phyloP scores from a whole-genome alignment of 1,284 basidiomycete species.

The Amylostereum chailletii region DNA sequence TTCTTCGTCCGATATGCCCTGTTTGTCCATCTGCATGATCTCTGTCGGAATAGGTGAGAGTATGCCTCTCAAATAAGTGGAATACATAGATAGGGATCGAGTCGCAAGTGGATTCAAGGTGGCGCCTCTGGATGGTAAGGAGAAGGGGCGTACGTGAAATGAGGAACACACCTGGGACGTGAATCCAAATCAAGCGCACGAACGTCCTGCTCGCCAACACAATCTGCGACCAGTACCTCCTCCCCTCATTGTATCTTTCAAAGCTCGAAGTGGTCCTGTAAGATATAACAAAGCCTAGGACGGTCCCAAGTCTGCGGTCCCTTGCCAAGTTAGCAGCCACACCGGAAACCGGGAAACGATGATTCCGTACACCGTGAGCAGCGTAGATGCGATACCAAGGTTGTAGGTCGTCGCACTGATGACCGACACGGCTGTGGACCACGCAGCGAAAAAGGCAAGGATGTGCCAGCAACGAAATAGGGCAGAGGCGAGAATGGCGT shows the following conservation, averaged over 20 bases:
- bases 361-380: slow-evolving; percentile 50
- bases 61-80: not conserved
- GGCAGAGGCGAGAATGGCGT: slow-evolving; percentile 51
- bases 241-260: slow-evolving; percentile 67
- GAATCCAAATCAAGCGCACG: slow-evolving; percentile 54
- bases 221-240: slow-evolving; percentile 62
- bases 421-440: slow-evolving; percentile 46
- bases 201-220: slow-evolving; percentile 50
- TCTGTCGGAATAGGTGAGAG: slow-evolving; percentile 13
- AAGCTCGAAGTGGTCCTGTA: slow-evolving; percentile 70
- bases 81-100: not conserved
- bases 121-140: not conserved
- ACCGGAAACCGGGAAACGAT: not conserved
- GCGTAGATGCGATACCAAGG: slow-evolving; percentile 37
- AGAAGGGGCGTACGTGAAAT: not conserved
- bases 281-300: slow-evolving; percentile 50
- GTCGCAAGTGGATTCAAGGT: not conserved
- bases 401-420: slow-evolving; percentile 39
- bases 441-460: slow-evolving; percentile 50
- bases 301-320: slow-evolving; percentile 43
- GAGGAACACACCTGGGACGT: slow-evolving; percentile 38
- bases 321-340: not conserved
- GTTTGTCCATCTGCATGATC: slow-evolving; percentile 16
- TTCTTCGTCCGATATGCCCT: slow-evolving; percentile 25
- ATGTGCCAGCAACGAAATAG: slow-evolving; percentile 64